A percentile compares a stretch with the other conserved stretches of the same genome.
Evolutionary conservation across 108 stramenopile genomes (phyloP).

Genomic region (Cyclotella baltica): DNA sequence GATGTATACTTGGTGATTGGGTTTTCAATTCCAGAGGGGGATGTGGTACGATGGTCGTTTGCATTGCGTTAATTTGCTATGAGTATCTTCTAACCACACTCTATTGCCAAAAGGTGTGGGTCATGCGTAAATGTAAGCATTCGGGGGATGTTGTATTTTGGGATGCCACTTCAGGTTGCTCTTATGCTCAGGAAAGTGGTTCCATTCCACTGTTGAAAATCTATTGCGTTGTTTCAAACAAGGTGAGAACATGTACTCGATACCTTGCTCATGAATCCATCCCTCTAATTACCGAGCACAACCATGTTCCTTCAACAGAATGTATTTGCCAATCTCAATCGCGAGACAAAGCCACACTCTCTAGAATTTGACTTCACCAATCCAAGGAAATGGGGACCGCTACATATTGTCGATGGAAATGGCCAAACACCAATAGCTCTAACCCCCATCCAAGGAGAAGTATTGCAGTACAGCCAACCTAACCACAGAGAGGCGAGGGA

Average conservation of each 20-base stretch:
- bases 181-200: conserved; percentile 52
- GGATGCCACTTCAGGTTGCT: conserved; percentile 69
- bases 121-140: conserved; percentile 30
- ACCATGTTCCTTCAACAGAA: conserved; percentile 20
- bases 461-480: conserved; percentile 29
- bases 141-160: conserved; percentile 53
- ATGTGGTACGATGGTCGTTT: background rate
- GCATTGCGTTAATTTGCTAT: background rate
- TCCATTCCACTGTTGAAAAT: conserved; percentile 69
- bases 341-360: conserved; percentile 16
- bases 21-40: conserved; percentile 65
- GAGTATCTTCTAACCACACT: background rate
- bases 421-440: background rate
- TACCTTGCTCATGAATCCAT: background rate
- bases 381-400: conserved; percentile 41
- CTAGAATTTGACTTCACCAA: conserved; percentile 45
- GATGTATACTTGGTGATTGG: conserved; percentile 68
- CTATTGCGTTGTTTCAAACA: conserved; percentile 55
- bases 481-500: conserved; percentile 34
- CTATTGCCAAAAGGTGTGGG: conserved; percentile 24
- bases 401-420: conserved; percentile 18
- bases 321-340: conserved; percentile 40
- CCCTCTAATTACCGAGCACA: background rate
- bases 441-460: conserved; percentile 35
- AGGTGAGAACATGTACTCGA: background rate